phyloP scores from a whole-genome alignment of 805 yeast genomes.

The Metschnikowia santaceciliae region DNA sequence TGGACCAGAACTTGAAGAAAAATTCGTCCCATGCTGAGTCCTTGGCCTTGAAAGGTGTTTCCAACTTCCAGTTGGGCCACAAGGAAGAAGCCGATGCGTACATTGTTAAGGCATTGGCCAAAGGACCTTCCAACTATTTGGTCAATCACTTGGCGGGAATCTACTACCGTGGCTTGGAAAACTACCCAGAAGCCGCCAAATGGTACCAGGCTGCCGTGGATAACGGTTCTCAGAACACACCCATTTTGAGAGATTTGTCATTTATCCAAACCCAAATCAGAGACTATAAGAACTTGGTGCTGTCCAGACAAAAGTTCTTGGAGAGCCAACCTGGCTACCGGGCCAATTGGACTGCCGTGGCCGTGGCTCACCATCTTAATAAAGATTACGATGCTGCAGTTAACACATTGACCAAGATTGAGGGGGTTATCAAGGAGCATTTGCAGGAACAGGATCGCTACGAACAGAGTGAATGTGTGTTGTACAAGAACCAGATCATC shows the following conservation, averaged over 20 bases:
- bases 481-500: conserved; percentile 68
- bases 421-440: conserved; percentile 66
- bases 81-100: conserved; percentile 59
- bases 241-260: conserved; percentile 78
- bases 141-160: conserved; percentile 85
- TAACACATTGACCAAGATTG: conserved; percentile 69
- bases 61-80: conserved; percentile 54
- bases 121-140: conserved; percentile 60
- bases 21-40: conserved; percentile 75
- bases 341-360: conserved; percentile 86
- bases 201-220: conserved; percentile 73
- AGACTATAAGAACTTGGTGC: conserved; percentile 59
- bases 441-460: conserved; percentile 50
- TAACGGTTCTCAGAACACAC: conserved; percentile 73
- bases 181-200: conserved; percentile 72
- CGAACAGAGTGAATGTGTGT: conserved; percentile 77
- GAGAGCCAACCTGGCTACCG: conserved; percentile 76
- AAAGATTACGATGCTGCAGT: conserved; percentile 66
- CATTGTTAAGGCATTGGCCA: conserved; percentile 57
- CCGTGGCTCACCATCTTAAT: conserved; percentile 78
- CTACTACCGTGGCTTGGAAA: conserved; percentile 64
- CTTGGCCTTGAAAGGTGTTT: conserved; percentile 78
- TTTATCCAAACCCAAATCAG: conserved; percentile 76
- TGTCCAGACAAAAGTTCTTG: conserved; percentile 63
- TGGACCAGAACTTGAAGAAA: conserved; percentile 74